Base-by-base conservation (phyloP, 164 flowering plant species). In the Chloranthus sessilifolius region DNA sequence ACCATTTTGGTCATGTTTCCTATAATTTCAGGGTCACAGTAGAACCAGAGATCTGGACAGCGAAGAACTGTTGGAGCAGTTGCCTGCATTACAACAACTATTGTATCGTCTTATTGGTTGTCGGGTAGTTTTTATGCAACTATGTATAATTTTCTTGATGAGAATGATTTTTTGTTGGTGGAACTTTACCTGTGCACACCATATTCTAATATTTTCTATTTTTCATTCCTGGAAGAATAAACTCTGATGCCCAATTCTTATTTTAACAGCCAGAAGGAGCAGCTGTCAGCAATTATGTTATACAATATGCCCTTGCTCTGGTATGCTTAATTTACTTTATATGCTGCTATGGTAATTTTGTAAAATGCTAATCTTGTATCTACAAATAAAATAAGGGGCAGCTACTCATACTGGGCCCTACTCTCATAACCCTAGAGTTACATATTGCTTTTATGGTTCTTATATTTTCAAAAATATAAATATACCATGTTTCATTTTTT, bases 251-350 rank as follows among this genome's bases (percentile, higher is more conserved):
- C n/a, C n/a, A 40, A 17, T 30, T 23, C 41, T 23, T 39, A 31
- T 8, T 67, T 67, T 71, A n/a, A 39, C 89, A 92, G 99, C 99
- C 99, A 30, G 99, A 88, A 68, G 98, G 98, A 61, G 98, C 96
- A 51, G 96, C 96, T 52, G 74, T 70, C 49, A 57, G 75, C 43
- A 88, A 88, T 71, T 85, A 83, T 49, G 75, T 91, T 5, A 82
- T 91, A 67, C 96, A 91, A 60, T 88, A 85, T 72, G 98, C 96
- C 38, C 55, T 91, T 59, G 96, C 98, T 59, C 53, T 91, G 97
- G 99, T 92, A 88, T 49, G 79, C 31, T 36, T 21, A 46, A 7
- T 38, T 44, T 9, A 12, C 24, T 30, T 52, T 52, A n/a, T 43
- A 19, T 43, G 43, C 27, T 17, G 26, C 25, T 36, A 20, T 24